These are phyloP conservation scores for Blastobotrys raffinosifermentans DNA, from an alignment of 1,139 yeast genomes.

Conservation along the genomic window DNA sequence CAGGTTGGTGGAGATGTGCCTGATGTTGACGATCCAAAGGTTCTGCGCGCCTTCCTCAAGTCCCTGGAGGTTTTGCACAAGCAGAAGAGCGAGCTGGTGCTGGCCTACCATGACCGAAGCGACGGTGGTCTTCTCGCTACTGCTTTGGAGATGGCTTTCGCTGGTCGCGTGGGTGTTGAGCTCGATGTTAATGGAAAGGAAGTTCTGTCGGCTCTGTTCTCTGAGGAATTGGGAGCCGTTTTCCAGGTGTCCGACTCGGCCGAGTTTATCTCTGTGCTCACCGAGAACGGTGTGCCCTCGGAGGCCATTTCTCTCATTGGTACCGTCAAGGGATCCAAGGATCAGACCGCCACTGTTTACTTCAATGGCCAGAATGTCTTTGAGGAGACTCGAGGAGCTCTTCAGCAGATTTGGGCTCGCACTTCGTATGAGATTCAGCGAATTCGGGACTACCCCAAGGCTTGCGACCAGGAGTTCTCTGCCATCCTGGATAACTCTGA, in stretches of 20 bases:
- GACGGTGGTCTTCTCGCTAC: slow-evolving; percentile 95
- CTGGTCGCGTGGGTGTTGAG: slow-evolving; percentile 80
- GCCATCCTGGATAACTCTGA: slow-evolving; percentile 71
- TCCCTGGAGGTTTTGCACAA: slow-evolving; percentile 68
- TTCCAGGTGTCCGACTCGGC: slow-evolving; percentile 73
- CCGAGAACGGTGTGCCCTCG: slow-evolving; percentile 51
- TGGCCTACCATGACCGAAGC: slow-evolving; percentile 93
- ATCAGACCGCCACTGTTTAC: slow-evolving; percentile 47
- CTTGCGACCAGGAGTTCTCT: slow-evolving; percentile 82
- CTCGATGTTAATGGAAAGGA: slow-evolving; percentile 32
- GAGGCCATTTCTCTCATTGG: slow-evolving; percentile 60
- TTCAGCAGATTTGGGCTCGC: slow-evolving; percentile 81
- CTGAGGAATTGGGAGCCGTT: slow-evolving; percentile 94
- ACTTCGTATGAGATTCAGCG: slow-evolving; percentile 90
- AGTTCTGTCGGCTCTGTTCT: slow-evolving; percentile 47
- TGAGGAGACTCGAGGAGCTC: slow-evolving; percentile 54
- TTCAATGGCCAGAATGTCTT: slow-evolving; percentile 46
- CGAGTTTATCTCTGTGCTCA: slow-evolving; percentile 51
- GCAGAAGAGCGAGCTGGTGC: slow-evolving; percentile 48
- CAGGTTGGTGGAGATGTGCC: slow-evolving; percentile 83
- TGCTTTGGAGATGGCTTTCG: slow-evolving; percentile 92
- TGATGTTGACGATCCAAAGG: slow-evolving; percentile 62
- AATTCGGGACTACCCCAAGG: slow-evolving; percentile 87
- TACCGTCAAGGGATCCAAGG: slow-evolving; percentile 47
- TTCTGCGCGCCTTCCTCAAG: slow-evolving; percentile 64